phyloP scores from a whole-genome alignment of 345 rosid genomes.

The Gynandropsis gynandra region DNA sequence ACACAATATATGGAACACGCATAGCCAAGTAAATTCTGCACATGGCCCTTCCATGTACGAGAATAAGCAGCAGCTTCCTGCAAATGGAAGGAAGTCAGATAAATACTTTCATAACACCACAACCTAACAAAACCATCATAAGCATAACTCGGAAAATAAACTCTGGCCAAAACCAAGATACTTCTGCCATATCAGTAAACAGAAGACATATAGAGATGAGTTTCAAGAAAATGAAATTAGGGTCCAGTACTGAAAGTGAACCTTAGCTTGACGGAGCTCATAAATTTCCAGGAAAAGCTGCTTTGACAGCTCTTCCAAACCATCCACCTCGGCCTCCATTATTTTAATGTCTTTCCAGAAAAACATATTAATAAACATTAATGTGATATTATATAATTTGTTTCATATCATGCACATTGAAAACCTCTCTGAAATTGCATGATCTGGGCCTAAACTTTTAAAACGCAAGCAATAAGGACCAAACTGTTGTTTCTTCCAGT shows the following conservation, averaged over 20 bases:
- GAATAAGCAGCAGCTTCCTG: conserved; percentile 96
- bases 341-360: conserved; percentile 55
- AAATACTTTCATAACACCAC: conserved; percentile 6
- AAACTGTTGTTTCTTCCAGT: background rate
- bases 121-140: conserved; percentile 6
- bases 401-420: background rate
- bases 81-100: conserved; percentile 16
- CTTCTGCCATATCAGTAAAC: conserved; percentile 8
- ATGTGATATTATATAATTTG: conserved; percentile 3
- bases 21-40: conserved; percentile 96
- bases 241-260: conserved; percentile 22
- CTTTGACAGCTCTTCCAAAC: conserved; percentile 91
- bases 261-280: conserved; percentile 99
- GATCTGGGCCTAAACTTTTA: background rate
- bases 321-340: conserved; percentile 92
- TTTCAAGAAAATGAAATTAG: conserved; percentile 1
- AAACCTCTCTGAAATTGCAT: background rate
- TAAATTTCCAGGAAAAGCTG: conserved; percentile 94
- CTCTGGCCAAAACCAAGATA: conserved; percentile 6
- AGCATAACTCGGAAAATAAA: conserved; percentile 10
- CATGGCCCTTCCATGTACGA: conserved; percentile 93
- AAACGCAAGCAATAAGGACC: conserved; percentile 3
- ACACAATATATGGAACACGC: conserved; percentile 90
- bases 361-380: background rate
- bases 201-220: background rate